Conservation (phyloP, 2,329 filamentous ascomycete genomes). For the Coniochaeta hoffmannii region DNA sequence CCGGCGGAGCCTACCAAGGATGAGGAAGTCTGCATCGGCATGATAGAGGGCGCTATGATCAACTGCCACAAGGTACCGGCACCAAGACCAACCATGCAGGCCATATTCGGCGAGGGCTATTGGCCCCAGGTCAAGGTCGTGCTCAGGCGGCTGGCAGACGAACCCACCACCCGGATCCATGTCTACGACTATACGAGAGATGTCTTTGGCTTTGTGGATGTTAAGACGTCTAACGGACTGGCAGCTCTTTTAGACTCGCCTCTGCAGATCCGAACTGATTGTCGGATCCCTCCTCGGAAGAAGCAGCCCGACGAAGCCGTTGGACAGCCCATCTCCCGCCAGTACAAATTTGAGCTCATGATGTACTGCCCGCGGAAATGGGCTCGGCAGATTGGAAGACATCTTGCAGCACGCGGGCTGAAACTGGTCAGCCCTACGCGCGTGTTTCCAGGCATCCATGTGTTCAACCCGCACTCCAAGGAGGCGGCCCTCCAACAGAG, state of each 20-base stretch:
- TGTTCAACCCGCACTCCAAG: conserved; percentile 69
- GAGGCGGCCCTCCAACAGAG: conserved; percentile 25
- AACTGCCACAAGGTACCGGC: conserved; percentile 62
- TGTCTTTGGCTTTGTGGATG: conserved; percentile 71
- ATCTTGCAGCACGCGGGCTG: conserved; percentile 58
- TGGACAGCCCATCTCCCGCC: conserved; percentile 53
- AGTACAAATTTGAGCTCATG: conserved; percentile 62
- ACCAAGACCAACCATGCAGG: conserved; percentile 55
- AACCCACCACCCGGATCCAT: conserved; percentile 54
- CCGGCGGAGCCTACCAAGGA: conserved; percentile 53
- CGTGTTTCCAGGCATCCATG: conserved; percentile 59
- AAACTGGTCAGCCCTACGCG: conserved; percentile 60
- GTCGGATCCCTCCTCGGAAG: conserved; percentile 60
- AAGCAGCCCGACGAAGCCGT: conserved; percentile 56
- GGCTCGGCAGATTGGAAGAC: conserved; percentile 57
- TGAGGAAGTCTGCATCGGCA: conserved; percentile 75
- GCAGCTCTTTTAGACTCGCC: conserved; percentile 65
- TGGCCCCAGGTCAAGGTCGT: conserved; percentile 72
- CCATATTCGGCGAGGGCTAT: conserved; percentile 48
- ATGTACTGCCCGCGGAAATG: conserved; percentile 70
- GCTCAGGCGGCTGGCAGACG: conserved; percentile 51
- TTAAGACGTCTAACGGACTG: conserved; percentile 58
- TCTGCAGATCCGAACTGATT: conserved; percentile 61
- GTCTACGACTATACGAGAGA: conserved; percentile 65
- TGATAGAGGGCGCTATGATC: conserved; percentile 60